Percentiles rank a stretch among this genome's conserved stretches.
These are phyloP conservation scores for Blastobotrys terrestris DNA, from an alignment of 805 yeast species.

Conservation along the genomic window DNA sequence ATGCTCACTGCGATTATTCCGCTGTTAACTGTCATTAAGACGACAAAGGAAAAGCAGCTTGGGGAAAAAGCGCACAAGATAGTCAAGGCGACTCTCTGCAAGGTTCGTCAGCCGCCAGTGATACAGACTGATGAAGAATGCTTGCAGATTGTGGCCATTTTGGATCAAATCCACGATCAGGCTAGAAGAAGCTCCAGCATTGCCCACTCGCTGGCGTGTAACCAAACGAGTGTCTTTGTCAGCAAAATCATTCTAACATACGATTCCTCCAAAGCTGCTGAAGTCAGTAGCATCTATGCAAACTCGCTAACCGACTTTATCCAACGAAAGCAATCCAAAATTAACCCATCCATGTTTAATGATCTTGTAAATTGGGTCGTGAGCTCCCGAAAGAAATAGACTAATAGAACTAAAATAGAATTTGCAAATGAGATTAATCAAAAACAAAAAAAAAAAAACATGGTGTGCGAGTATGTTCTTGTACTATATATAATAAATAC, in stretches of 20 bases:
- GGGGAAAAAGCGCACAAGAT: slow-evolving; percentile 74
- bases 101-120: slow-evolving; percentile 33
- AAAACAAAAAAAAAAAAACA: slow-evolving; percentile 1
- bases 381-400: slow-evolving; percentile 37
- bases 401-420: too few species aligned
- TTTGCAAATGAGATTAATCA: too few species aligned
- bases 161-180: slow-evolving; percentile 32
- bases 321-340: slow-evolving; percentile 38
- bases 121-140: slow-evolving; percentile 20
- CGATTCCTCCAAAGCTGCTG: slow-evolving; percentile 32
- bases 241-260: slow-evolving; percentile 50
- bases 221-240: slow-evolving; percentile 58
- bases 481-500: slow-evolving; percentile 9
- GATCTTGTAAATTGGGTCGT: slow-evolving; percentile 78
- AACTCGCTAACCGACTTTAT: slow-evolving; percentile 59
- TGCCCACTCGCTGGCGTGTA: slow-evolving; percentile 51
- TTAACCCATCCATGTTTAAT: slow-evolving; percentile 53
- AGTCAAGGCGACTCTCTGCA: slow-evolving; percentile 54
- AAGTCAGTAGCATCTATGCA: slow-evolving; percentile 51
- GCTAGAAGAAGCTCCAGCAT: slow-evolving; percentile 41
- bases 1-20: slow-evolving; percentile 45
- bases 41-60: slow-evolving; percentile 62
- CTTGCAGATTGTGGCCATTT: slow-evolving; percentile 9
- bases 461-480: neutral
- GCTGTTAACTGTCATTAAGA: slow-evolving; percentile 50